Base-by-base conservation (phyloP, 371 early-diverging fungal genomes). In the Apophysomyces ossiformis region DNA sequence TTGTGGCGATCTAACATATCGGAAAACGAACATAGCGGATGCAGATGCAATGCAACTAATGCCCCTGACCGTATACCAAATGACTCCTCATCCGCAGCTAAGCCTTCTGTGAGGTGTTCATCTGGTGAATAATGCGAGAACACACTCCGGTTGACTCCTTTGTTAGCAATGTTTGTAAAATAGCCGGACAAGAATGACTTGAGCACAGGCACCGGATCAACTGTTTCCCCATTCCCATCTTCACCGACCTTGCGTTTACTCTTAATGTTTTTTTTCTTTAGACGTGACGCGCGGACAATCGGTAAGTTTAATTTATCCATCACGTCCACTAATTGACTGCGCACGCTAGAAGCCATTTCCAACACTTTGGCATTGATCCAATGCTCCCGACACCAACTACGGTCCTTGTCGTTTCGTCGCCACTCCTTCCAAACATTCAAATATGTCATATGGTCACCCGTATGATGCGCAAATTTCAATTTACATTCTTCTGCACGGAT, bases 391-490 rank as follows among this genome's bases (percentile, higher is more conserved):
- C 98, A 98, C 97, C 97, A 99, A 37, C 56, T 38, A 6, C 77
- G 57, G 46, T 90, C 87, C 72, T 89, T 94, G 50, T 88, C 86
- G 15, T 91, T 84, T 57, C 92, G 89, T 59, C 88, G 87, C 92
- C 94, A 98, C 72, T 90, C 87, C 47, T 93, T 83, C 90, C 93
- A 99, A 1, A 97, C 87, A 35, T 93, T 89, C 36, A 98, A 76
- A 36, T 95, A 77, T 4, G 94, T 91, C 60, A 98, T 79, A 74
- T 98, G 98, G 74, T 99, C 99, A 9, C 99, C 99, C 13, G 85
- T 81, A 15, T 75, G 79, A 61, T 90, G 85, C 16, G 82, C 81
- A 26, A 87, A 80, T 65, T 91, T 89, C 69, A 80, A 72, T 58
- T 89, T 83, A 7, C 94, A 92, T 41, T 90, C 87, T 41, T 96